Percentiles rank a stretch among this genome's conserved stretches.
These are phyloP conservation scores for Chaetomium cochliodes DNA, from an alignment of 495 filamentous ascomycete genomes.

Conservation along the genomic window DNA sequence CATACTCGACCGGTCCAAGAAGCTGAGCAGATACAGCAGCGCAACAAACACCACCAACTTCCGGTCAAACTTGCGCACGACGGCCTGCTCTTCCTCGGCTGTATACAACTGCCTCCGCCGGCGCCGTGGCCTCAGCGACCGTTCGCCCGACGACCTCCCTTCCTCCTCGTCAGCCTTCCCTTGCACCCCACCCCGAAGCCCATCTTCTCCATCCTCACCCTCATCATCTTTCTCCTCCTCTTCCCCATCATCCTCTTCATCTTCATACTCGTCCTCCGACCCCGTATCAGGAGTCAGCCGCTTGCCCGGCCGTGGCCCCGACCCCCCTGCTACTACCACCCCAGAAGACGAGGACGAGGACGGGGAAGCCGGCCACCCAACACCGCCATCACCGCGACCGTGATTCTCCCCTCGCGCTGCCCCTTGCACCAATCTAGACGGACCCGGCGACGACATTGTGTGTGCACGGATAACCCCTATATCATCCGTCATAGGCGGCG, in stretches of 20 bases:
- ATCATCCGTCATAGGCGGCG: neutral
- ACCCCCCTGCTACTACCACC: neutral
- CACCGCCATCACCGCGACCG: neutral
- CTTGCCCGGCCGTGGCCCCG: conserved; percentile 3
- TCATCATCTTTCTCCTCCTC: conserved; percentile 8
- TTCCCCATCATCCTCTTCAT: neutral
- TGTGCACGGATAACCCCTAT: neutral
- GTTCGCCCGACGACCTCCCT: neutral
- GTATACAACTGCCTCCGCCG: conserved; percentile 65
- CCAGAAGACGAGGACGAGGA: conserved; percentile 23
- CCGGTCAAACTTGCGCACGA: conserved; percentile 72
- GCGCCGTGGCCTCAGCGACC: neutral
- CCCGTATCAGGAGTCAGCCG: conserved; percentile 29
- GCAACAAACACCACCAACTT: conserved; percentile 77
- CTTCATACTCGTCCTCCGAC: conserved; percentile 23
- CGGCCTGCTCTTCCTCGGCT: conserved; percentile 66
- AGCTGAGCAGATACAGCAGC: conserved; percentile 75
- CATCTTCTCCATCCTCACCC: conserved; percentile 3
- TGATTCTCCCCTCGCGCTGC: neutral
- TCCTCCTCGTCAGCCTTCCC: conserved; percentile 1
- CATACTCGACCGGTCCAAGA: conserved; percentile 75
- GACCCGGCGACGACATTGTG: neutral
- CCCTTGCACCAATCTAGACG: neutral
- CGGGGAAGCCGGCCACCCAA: neutral
- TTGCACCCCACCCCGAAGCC: neutral